phyloP scores from a whole-genome alignment of 2,329 filamentous ascomycete genomes.

The Sarocladium kiliense region DNA sequence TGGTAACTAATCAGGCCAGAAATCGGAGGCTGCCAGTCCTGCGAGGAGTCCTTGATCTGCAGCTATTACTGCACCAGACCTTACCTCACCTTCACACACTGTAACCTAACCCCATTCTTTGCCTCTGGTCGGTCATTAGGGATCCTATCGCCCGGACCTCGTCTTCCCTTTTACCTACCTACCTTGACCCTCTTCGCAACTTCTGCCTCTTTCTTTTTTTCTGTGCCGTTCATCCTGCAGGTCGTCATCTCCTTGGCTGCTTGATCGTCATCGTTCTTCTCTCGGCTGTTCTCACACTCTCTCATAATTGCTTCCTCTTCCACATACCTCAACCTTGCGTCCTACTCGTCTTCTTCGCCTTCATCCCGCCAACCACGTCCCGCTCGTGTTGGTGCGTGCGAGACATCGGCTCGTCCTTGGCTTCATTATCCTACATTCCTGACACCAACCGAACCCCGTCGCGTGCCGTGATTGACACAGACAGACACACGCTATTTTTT shows the following conservation, averaged over 20 bases:
- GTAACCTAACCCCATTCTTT: neutral
- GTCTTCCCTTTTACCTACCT: too few relatives aligned
- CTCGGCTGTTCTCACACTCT: too few relatives aligned
- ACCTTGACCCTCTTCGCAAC: neutral
- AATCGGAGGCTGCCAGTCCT: too few relatives aligned
- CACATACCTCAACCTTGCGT: neutral
- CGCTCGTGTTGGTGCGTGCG: neutral
- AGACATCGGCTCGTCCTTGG: neutral
- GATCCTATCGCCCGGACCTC: slow-evolving; percentile 3
- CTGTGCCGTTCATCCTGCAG: neutral
- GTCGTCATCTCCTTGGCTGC: too few relatives aligned
- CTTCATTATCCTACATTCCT: neutral
- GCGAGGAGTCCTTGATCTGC: slow-evolving; percentile 3
- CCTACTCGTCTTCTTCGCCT: neutral
- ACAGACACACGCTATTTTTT: neutral
- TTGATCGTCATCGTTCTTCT: too few relatives aligned
- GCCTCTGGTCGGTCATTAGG: neutral
- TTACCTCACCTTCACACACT: too few relatives aligned
- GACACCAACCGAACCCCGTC: neutral
- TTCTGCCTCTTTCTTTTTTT: neutral
- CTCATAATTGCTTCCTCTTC: neutral
- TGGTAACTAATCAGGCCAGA: neutral
- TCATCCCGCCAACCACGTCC: neutral
- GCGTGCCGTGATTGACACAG: neutral
- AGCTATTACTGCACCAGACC: neutral